Base-by-base conservation (phyloP, 352 stramenopile species). In the Globisporangium rhizosaccharum region DNA sequence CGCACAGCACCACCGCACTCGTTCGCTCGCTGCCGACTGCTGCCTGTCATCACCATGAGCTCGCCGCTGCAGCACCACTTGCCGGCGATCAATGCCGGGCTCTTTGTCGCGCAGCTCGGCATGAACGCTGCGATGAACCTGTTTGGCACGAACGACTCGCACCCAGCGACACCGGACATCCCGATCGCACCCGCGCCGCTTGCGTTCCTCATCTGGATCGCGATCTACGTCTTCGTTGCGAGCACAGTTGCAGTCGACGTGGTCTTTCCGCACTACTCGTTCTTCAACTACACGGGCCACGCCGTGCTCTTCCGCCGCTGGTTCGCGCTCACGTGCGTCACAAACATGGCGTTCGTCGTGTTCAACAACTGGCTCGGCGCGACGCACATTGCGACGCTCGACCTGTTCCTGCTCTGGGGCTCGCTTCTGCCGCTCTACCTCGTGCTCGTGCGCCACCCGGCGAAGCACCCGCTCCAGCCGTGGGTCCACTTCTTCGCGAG, bases 401-500 rank as follows among this genome's bases (percentile, higher is more conserved):
- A 59, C n/a, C 23, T 71, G n/a, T 45, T 69, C 53, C 37, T 71
- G 44, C 56, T 79, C 53, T 87, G 76, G 76, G 68, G 79, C 39
- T 69, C 67, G 18, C 46, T 84, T 25, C 61, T 87, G 30, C 70
- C 72, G 37, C 72, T 87, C 44, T 87, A 85, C 47, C 58, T 82
- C 7, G 73, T 81, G 52, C 71, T 82, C 20, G 75, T 82, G 56
- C 72, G 75, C 25, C 73, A 82, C 46, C 73, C 71, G 7, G 71
- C 68, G 18, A 72, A 65, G n/a, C 68, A 71, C 56, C 69, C 72
- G 51, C 70, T 66, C 23, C 63, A 71, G 45, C 61, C 67, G 25
- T 83, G 73, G 73, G 42, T 76, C 54, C 78, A 82, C 56, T 87
- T 83, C 57, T 74, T 87, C 47, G 68, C 51, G 60, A 84, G 71